phyloP scores from a whole-genome alignment of 257 asterid genomes.

The Gentiana straminea region DNA sequence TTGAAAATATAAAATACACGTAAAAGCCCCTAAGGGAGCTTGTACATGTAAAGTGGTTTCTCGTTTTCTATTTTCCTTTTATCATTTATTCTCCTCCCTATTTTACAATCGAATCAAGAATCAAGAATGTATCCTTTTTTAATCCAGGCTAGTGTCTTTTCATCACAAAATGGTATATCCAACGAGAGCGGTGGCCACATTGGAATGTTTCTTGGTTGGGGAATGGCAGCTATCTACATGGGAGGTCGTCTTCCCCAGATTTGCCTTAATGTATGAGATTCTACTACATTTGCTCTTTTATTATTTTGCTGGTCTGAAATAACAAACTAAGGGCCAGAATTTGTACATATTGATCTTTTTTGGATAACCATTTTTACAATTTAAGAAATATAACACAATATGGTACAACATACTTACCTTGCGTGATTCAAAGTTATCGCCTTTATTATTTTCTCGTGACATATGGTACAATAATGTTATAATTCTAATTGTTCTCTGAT shows the following conservation, averaged over 20 bases:
- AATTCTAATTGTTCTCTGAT: neutral
- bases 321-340: neutral
- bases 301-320: neutral
- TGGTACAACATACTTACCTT: neutral
- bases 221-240: constrained; percentile 60
- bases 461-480: neutral
- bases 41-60: too few species aligned
- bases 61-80: too few species aligned
- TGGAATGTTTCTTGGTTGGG: constrained; percentile 71
- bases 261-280: constrained; percentile 37
- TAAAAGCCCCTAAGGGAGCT: too few species aligned
- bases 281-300: neutral
- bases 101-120: too few species aligned
- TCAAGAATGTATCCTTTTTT: neutral
- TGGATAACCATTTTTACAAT: neutral
- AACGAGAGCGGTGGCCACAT: constrained; percentile 19
- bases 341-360: neutral
- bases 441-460: neutral
- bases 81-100: too few species aligned
- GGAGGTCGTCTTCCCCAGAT: constrained; percentile 79
- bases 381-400: neutral
- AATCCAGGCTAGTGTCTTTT: constrained; percentile 23
- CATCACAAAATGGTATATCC: constrained; percentile 13
- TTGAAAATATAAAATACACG: too few species aligned
- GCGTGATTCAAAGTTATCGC: neutral